These are phyloP conservation scores for Zymoseptoria tritici DNA, from an alignment of 2,329 filamentous ascomycete genomes.

Conservation along the genomic window DNA sequence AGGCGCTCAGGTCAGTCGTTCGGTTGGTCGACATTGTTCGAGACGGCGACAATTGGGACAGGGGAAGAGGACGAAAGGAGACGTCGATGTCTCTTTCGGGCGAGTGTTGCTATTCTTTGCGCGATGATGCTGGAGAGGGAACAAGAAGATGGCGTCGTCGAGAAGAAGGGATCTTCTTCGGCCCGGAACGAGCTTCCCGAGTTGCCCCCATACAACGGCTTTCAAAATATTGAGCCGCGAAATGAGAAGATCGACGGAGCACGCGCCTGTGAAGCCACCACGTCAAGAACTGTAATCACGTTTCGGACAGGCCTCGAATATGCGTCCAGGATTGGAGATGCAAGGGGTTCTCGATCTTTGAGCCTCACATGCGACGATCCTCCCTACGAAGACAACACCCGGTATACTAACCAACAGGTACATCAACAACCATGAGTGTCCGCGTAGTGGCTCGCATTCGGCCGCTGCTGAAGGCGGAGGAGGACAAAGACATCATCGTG, in stretches of 20 bases:
- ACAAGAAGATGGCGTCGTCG: background rate
- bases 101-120: background rate
- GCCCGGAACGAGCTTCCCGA: background rate
- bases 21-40: background rate
- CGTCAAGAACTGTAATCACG: background rate
- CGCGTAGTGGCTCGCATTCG: constrained; percentile 86
- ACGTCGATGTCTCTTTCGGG: background rate
- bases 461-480: constrained; percentile 76
- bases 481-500: constrained; percentile 82
- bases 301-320: background rate
- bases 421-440: constrained; percentile 46
- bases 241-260: background rate
- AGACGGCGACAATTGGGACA: constrained; percentile 6
- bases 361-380: background rate
- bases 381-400: constrained; percentile 2
- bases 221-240: background rate
- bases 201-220: background rate
- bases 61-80: background rate
- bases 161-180: background rate
- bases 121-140: background rate
- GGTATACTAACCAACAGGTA: constrained; percentile 1
- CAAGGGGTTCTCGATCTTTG: background rate
- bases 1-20: background rate
- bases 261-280: background rate
- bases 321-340: background rate